phyloP scores from a whole-genome alignment of 75 land plant genomes.

The Selaginella moellendorffii region DNA sequence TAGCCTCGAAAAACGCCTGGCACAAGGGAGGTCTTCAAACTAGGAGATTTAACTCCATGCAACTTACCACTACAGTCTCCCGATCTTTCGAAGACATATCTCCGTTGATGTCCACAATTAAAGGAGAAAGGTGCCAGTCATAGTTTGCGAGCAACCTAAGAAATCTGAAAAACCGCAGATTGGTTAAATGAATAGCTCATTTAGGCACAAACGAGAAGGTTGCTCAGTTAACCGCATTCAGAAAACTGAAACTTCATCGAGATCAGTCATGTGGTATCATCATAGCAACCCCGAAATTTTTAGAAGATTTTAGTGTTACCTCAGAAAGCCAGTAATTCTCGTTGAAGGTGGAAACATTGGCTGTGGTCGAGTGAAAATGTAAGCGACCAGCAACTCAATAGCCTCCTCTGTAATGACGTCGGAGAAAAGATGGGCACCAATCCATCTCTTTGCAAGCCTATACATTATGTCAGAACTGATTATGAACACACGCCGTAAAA shows the following conservation, averaged over 20 bases:
- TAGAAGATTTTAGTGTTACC: too few species aligned
- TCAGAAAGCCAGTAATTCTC: conserved; percentile 68
- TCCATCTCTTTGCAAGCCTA: conserved; percentile 95
- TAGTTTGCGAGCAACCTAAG: conserved; percentile 44
- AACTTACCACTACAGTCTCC: conserved; percentile 46
- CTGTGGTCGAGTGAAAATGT: conserved; percentile 52
- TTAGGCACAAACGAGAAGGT: neutral
- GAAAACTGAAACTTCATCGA: neutral
- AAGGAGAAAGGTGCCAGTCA: conserved; percentile 62
- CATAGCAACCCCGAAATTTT: too few species aligned
- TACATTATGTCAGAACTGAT: neutral
- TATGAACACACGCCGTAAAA: neutral
- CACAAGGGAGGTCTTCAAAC: neutral
- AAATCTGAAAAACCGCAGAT: conserved; percentile 33
- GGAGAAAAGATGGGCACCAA: conserved; percentile 75
- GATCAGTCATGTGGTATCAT: neutral
- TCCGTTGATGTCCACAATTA: conserved; percentile 70
- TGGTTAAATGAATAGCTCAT: neutral
- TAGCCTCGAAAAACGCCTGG: neutral
- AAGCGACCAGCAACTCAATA: conserved; percentile 73
- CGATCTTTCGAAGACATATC: conserved; percentile 37
- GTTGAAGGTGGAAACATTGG: conserved; percentile 69
- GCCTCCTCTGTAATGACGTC: conserved; percentile 49
- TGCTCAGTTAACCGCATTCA: conserved; percentile 18
- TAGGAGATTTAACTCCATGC: too few species aligned